Conservation (phyloP, 1,139 yeast species). For the Sugiyamaella xylanicola region DNA sequence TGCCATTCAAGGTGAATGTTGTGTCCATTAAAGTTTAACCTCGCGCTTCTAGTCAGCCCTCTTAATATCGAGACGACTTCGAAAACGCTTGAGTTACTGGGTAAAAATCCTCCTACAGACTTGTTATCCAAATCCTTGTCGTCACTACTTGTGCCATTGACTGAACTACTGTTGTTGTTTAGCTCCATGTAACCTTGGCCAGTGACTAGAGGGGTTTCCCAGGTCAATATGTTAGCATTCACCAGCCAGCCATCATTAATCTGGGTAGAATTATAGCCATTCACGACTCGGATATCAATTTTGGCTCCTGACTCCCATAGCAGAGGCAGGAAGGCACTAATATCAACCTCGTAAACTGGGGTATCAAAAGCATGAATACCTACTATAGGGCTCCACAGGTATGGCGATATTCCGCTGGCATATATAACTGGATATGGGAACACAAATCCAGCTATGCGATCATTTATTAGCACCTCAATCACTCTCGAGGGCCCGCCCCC, state of each 20-base stretch:
- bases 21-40: conserved; percentile 11
- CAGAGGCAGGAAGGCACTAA: conserved; percentile 65
- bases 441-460: conserved; percentile 41
- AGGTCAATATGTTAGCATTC: conserved; percentile 63
- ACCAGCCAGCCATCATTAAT: conserved; percentile 71
- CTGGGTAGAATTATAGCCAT: conserved; percentile 47
- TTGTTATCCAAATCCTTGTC: conserved; percentile 7
- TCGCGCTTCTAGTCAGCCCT: conserved; percentile 12
- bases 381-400: conserved; percentile 78
- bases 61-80: conserved; percentile 11
- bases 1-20: conserved; percentile 17
- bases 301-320: conserved; percentile 50
- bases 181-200: conserved; percentile 33
- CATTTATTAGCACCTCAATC: conserved; percentile 41
- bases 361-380: conserved; percentile 73
- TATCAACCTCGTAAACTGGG: conserved; percentile 62
- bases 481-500: conserved; percentile 47
- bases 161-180: not conserved
- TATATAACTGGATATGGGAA: conserved; percentile 55
- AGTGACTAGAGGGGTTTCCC: conserved; percentile 48
- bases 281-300: conserved; percentile 48
- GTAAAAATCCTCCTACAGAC: conserved; percentile 14
- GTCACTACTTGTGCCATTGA: conserved; percentile 11
- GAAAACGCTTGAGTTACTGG: conserved; percentile 16
- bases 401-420: conserved; percentile 79